These are phyloP conservation scores for Ceriops tagal DNA, from an alignment of 345 rosid species.

Conservation along the genomic window DNA sequence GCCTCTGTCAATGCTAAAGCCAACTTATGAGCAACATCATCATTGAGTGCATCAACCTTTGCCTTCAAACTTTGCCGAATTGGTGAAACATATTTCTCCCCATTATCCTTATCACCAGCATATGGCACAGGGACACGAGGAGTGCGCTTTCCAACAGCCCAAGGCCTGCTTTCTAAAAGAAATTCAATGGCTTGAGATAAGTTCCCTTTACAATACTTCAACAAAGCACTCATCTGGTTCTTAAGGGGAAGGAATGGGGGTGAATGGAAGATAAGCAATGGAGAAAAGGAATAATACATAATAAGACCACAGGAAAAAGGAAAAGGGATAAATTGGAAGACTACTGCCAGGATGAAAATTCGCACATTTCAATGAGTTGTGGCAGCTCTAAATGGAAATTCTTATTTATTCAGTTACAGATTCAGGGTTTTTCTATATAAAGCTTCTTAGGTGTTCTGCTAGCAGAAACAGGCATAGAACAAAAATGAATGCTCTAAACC, in stretches of 20 bases:
- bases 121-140: constrained; percentile 71
- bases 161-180: constrained; percentile 58
- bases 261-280: neutral
- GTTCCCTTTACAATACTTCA: constrained; percentile 12
- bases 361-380: neutral
- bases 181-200: constrained; percentile 17
- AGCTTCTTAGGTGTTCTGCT: neutral
- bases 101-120: constrained; percentile 49
- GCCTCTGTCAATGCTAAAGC: constrained; percentile 73
- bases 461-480: neutral
- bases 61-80: constrained; percentile 45
- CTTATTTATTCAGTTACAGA: neutral
- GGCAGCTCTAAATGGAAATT: neutral
- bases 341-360: neutral
- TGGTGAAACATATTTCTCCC: constrained; percentile 53
- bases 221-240: neutral
- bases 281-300: neutral
- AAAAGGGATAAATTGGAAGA: no score
- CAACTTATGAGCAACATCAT: constrained; percentile 75
- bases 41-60: constrained; percentile 51
- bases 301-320: neutral
- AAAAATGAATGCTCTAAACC: neutral
- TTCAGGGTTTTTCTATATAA: neutral
- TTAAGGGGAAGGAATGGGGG: neutral
- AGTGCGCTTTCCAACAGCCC: constrained; percentile 86